Evolutionary conservation across 2,329 filamentous ascomycete species (phyloP), one percentile per base, ranked within the genome.

Genomic region (Dothideomycetes sp.): DNA sequence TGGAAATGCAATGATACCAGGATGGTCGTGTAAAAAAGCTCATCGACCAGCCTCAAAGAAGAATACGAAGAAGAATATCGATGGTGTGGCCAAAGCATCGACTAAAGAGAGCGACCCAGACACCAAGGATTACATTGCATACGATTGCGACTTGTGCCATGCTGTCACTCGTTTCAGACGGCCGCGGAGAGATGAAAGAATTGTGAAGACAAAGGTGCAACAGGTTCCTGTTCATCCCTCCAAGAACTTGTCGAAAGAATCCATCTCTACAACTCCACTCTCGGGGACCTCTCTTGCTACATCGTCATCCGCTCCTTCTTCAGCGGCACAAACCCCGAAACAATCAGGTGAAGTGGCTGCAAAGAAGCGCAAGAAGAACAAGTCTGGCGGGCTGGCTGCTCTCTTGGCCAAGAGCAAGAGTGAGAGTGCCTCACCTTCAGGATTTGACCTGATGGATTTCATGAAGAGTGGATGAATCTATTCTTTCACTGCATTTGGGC

Each of bases 331-430:
- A n/a, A n/a, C n/a, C n/a, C n/a, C n/a, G n/a, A n/a, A n/a, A n/a
- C n/a, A n/a, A n/a, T n/a, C n/a, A n/a, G n/a, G n/a, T n/a, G n/a
- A n/a, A 8, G 7, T n/a, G 22, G 22, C 18, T 19, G 33, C 27
- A 27, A 74, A 73, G 54, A 72, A 72, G 49, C 60, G 72, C 48
- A 75, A 72, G 49, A 59, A 68, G 40, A 59, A 72, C 18, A 76
- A 73, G 46, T 62, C 68, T 40, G 67, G 68, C 19, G 69, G 70
- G 4, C 53, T 76, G 9, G 68, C 73, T 48, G 70, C 70, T 27
- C 58, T 73, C 41, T 57, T 76, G n/a, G 65, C 66, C 4, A 66
- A 62, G 45, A 62, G 50, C 49, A 64, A 63, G 41, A 49, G 48
- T 48, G 38, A 66, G 54, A 7, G 19, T 52, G 56, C 49, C 18